Conservation (phyloP, 1,284 basidiomycete species). For the Marasmius oreades region DNA sequence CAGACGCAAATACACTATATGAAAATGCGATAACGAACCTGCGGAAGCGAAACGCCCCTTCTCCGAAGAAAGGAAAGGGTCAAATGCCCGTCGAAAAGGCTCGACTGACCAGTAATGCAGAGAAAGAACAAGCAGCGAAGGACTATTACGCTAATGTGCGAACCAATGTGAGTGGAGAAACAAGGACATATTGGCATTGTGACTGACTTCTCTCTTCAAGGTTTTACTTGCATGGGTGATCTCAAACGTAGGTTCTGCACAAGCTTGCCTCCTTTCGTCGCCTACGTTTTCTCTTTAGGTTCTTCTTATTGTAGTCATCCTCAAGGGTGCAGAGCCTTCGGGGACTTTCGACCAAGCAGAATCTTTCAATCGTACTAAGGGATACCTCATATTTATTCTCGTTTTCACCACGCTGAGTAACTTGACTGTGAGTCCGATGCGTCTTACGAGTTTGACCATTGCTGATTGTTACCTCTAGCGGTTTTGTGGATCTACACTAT, state of each 20-base stretch:
- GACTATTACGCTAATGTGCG: conserved; percentile 90
- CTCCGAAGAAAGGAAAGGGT: conserved; percentile 24
- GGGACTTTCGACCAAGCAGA: conserved; percentile 59
- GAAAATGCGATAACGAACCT: conserved; percentile 86
- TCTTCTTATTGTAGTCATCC: conserved; percentile 68
- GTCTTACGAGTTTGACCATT: not conserved
- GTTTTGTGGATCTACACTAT: conserved; percentile 43
- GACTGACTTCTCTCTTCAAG: conserved; percentile 25
- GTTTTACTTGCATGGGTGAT: conserved; percentile 82
- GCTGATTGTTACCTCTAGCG: conserved; percentile 27
- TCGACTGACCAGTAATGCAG: conserved; percentile 36
- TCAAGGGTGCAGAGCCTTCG: conserved; percentile 62
- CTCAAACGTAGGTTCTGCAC: conserved; percentile 60
- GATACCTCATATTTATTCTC: conserved; percentile 79
- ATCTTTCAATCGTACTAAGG: conserved; percentile 57
- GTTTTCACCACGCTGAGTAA: conserved; percentile 77
- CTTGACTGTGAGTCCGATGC: conserved; percentile 41
- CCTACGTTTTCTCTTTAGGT: conserved; percentile 42
- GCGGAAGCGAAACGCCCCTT: conserved; percentile 61
- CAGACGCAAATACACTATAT: conserved; percentile 87
- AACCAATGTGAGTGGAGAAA: conserved; percentile 67
- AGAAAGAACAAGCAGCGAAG: conserved; percentile 76
- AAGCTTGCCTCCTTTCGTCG: not conserved
- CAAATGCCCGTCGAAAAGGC: not conserved
- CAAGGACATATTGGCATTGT: not conserved